Evolutionary conservation across 1,139 yeast genomes (phyloP).

Genomic region (Saccharomyces hybrid): DNA sequence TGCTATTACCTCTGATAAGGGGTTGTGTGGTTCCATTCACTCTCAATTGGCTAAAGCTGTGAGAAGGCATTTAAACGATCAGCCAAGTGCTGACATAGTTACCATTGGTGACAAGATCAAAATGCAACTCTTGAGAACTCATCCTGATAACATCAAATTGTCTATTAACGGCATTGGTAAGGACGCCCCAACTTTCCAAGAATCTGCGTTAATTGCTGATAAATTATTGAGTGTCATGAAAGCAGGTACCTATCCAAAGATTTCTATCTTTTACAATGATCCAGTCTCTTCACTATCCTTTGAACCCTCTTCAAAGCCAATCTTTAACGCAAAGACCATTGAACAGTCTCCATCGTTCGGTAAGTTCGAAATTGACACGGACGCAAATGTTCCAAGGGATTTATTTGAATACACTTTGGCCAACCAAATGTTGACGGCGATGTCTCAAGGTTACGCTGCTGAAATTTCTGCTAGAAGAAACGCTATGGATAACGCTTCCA

Average conservation of each 20-base stretch:
- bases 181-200: conserved; percentile 90
- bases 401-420: conserved; percentile 84
- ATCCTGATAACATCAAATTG: conserved; percentile 59
- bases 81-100: conserved; percentile 71
- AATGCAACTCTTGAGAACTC: conserved; percentile 79
- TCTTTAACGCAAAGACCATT: conserved; percentile 64
- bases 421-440: conserved; percentile 81
- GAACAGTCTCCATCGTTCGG: conserved; percentile 82
- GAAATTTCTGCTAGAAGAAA: conserved; percentile 98
- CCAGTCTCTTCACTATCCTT: conserved; percentile 84
- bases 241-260: conserved; percentile 51
- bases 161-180: conserved; percentile 89
- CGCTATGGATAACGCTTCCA: conserved; percentile 99
- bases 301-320: conserved; percentile 68
- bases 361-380: conserved; percentile 83
- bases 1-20: conserved; percentile 94
- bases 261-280: conserved; percentile 81
- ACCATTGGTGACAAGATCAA: conserved; percentile 92
- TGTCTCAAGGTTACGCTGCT: conserved; percentile 98
- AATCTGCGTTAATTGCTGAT: conserved; percentile 84
- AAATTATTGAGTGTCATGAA: conserved; percentile 56
- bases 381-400: conserved; percentile 48
- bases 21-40: conserved; percentile 97
- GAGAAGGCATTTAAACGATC: conserved; percentile 53
- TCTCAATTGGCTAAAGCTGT: conserved; percentile 88